Evolutionary conservation across 179 eudicot genomes (phyloP).

Genomic region (Pouteria campechiana): DNA sequence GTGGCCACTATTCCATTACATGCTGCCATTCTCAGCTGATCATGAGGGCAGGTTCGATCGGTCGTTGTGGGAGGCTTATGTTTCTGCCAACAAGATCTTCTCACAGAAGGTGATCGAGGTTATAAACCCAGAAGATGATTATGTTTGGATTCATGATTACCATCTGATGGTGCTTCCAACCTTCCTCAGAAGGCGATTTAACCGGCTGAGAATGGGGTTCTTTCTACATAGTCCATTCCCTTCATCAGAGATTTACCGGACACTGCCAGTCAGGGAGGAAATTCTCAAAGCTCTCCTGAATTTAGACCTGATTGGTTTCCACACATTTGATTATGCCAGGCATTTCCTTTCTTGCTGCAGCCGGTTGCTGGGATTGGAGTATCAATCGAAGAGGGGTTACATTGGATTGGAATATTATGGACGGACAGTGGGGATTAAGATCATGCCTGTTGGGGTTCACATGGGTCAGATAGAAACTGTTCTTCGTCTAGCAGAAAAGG

Average conservation of each 20-base stretch:
- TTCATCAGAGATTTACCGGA: constrained; percentile 76
- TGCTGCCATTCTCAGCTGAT: constrained; percentile 69
- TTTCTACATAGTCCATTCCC: constrained; percentile 84
- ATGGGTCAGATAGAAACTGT: constrained; percentile 64
- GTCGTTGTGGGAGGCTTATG: constrained; percentile 89
- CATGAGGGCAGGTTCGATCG: constrained; percentile 72
- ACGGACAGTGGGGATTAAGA: constrained; percentile 75
- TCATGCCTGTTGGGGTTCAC: constrained; percentile 84
- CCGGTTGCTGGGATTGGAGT: constrained; percentile 78
- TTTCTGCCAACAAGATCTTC: constrained; percentile 61
- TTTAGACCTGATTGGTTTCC: constrained; percentile 73
- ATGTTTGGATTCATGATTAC: constrained; percentile 85
- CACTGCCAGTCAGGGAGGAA: constrained; percentile 87
- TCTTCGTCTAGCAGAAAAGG: constrained; percentile 46
- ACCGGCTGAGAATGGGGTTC: constrained; percentile 75
- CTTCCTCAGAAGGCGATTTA: constrained; percentile 70
- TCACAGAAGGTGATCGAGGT: constrained; percentile 79
- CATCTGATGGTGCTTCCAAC: constrained; percentile 85
- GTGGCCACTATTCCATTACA: constrained; percentile 93
- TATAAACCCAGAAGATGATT: constrained; percentile 79
- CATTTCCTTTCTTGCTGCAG: constrained; percentile 89
- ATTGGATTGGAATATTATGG: constrained; percentile 75
- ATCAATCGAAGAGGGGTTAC: constrained; percentile 77
- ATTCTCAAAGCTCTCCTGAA: constrained; percentile 67
- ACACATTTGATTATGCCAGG: constrained; percentile 82